A percentile compares a stretch with the other conserved stretches of the same genome.
Evolutionary conservation across 2,329 filamentous ascomycete genomes (phyloP).

Genomic region (Colletotrichum plurivorum): DNA sequence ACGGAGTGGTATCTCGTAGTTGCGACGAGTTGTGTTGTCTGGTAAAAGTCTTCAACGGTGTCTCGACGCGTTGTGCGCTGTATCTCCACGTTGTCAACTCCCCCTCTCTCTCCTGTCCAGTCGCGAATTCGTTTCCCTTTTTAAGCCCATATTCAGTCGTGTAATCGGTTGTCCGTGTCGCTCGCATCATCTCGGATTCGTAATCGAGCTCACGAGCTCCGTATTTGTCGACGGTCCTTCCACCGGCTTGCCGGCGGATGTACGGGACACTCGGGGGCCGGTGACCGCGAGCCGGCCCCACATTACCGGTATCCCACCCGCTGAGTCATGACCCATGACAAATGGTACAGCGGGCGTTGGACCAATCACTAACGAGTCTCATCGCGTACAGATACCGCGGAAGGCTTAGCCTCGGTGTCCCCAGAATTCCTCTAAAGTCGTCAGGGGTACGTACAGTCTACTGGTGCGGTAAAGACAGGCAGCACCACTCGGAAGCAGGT

Average conservation of each 20-base stretch:
- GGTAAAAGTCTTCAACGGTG: slow-evolving; percentile 1
- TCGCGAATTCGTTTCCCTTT: not conserved
- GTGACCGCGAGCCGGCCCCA: slow-evolving; percentile 17
- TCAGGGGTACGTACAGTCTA: not conserved
- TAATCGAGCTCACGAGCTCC: not conserved
- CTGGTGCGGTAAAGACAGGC: no score
- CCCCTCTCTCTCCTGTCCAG: not conserved
- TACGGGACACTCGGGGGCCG: slow-evolving; percentile 20
- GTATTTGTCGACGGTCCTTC: not conserved
- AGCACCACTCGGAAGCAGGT: slow-evolving; percentile 7
- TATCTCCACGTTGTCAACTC: not conserved
- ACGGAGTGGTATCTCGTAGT: not conserved
- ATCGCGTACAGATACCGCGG: slow-evolving; percentile 12
- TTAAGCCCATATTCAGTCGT: not conserved
- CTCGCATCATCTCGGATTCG: not conserved
- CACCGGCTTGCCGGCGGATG: slow-evolving; percentile 1
- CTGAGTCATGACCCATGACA: slow-evolving; percentile 10
- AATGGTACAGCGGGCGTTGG: not conserved
- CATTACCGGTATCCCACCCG: slow-evolving; percentile 29
- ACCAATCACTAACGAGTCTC: slow-evolving; percentile 14
- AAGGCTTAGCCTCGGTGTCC: slow-evolving; percentile 15
- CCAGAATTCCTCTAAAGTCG: no score
- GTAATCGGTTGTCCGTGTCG: not conserved
- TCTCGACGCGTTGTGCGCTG: not conserved
- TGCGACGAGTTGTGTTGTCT: slow-evolving; percentile 17